Conservation (phyloP, 768 basidiomycete genomes). For the Russula lepida region DNA sequence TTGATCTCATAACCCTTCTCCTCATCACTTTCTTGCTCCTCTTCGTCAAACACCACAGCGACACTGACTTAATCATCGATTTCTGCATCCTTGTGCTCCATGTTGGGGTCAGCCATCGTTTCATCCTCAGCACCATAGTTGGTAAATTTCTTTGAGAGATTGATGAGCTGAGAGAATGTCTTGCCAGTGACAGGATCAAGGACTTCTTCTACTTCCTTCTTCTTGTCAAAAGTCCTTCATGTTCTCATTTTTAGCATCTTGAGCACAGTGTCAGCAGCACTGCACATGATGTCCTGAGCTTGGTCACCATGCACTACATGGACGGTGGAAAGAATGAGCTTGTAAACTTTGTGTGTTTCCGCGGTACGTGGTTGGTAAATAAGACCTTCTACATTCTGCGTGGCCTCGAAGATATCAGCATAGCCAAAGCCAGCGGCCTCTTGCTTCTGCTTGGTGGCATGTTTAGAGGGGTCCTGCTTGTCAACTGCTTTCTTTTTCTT, state of each 20-base stretch:
- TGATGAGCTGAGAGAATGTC: constrained; percentile 76
- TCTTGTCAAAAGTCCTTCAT: constrained; percentile 97
- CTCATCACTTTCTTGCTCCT: constrained; percentile 91
- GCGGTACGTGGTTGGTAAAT: constrained; percentile 88
- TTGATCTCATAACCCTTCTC: constrained; percentile 82
- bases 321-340: constrained; percentile 77
- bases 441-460: constrained; percentile 50
- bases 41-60: constrained; percentile 95
- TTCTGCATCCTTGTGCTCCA: constrained; percentile 74
- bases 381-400: constrained; percentile 87
- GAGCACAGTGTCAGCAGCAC: constrained; percentile 87
- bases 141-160: constrained; percentile 87
- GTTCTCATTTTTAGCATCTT: constrained; percentile 81
- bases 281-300: constrained; percentile 90
- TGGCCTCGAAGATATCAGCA: constrained; percentile 88
- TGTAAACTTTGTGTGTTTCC: constrained; percentile 91
- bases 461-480: constrained; percentile 49
- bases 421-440: constrained; percentile 66
- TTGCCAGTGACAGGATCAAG: constrained; percentile 61
- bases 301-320: constrained; percentile 86
- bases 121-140: constrained; percentile 91
- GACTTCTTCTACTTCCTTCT: constrained; percentile 85
- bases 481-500: constrained; percentile 82
- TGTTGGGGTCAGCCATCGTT: constrained; percentile 64
- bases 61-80: constrained; percentile 97